Evolutionary conservation across 805 yeast species (phyloP), one percentile per base, ranked within the genome.

Genomic region (Saturnispora galanensis): DNA sequence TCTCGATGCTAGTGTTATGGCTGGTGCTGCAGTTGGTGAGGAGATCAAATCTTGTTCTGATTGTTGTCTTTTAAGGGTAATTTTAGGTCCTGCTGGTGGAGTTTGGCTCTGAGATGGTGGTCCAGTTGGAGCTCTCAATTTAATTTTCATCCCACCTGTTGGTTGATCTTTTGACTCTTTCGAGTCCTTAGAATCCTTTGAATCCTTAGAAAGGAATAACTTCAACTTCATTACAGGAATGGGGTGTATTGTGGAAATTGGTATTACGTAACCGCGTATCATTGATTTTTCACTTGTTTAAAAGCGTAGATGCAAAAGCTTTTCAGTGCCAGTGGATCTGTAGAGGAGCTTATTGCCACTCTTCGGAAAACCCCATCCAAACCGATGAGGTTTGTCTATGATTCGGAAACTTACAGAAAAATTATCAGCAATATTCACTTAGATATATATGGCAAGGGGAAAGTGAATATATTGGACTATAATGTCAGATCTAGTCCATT

Each of bases 61-160:
- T 0, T 94, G 88, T 2, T 82, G 71, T 54, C 95, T 69, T 1
- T 76, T 69, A 1, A 79, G 79, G 47, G 74, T 76, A 35, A 76
- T 67, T 50, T 77, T 60, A 18, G 74, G 38, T 8, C 52, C 37
- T 13, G 40, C 13, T 11, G 43, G 35, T 18, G 52, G 5, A 49
- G 50, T 21, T 21, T 21, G 26, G 26, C 26, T 21, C 26, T 21
- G 26, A 21, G 26, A 21, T 21, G 26, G 26, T 6, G 26, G 26
- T 9, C 53, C 39, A 12, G 45, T 15, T 4, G 45, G 39, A 16
- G 53, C 32, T 21, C 45, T 49, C 6, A 50, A 37, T 32, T 46
- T 52, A 5, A 52, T 52, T 18, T 47, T 21, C 26, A 21, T 21
- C 26, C 26, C 26, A 21, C 26, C 26, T 4, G 46, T 18, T 5